Evolutionary conservation across 2,329 filamentous ascomycete species (phyloP), one percentile per base, ranked within the genome.

Genomic region (Amylocarpus encephaloides): DNA sequence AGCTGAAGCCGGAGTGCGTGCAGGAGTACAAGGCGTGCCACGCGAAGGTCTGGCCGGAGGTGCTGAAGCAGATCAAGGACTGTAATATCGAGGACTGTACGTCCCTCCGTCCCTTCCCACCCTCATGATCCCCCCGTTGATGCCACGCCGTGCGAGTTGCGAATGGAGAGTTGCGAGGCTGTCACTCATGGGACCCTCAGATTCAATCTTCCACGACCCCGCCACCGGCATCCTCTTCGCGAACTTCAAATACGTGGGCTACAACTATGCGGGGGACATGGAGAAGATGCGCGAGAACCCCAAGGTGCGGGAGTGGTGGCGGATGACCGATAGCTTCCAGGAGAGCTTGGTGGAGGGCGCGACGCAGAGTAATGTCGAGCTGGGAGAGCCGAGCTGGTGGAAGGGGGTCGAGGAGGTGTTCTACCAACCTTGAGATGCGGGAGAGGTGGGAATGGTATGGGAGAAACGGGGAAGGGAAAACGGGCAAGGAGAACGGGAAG

Each of bases 271-370:
- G 2, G 82, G 74, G 9, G 87, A 92, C 63, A 91, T 92, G 88
- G 76, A 79, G 66, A 75, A 73, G 54, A 90, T 91, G 86, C 74
- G 76, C 1, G 80, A 79, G 50, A 88, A 90, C 59, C 76, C 79
- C 1, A 83, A 83, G 62, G 84, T 91, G 32, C 76, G 80, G 49
- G 82, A 86, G 66, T 92, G 87, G 88, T 92, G 86, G 86, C 72
- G 71, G 51, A 84, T 91, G 81, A 91, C 87, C 44, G 87, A 92
- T 66, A 73, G 73, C 12, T 88, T 83, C 73, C 87, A 91, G 69
- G 83, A 81, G 67, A 76, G 73, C 40, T 64, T 85, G 29, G 77
- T 84, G 1, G 72, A 76, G 0, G 82, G 80, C 0, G 80, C 80
- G 2, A 74, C 71, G 59, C 75, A 73, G 53, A 83, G 79, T 54